Evolutionary conservation across 768 basidiomycete genomes (phyloP).

Genomic region (Tylopilus cervinicoccineus): DNA sequence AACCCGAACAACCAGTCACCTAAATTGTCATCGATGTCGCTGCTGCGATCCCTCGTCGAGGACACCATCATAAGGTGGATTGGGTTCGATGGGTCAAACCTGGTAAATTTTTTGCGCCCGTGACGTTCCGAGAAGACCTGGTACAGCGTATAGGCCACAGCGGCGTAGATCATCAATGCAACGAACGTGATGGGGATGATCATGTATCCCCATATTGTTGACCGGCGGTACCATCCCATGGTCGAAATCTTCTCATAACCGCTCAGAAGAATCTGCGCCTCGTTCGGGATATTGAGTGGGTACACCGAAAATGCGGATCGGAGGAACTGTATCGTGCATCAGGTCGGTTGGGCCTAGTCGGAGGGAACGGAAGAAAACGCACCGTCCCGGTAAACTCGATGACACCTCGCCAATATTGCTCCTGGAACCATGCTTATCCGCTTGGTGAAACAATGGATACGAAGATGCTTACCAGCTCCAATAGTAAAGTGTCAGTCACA

Average conservation of each 20-base stretch:
- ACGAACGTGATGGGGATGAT: slow-evolving; percentile 5
- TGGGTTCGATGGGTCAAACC: slow-evolving; percentile 6
- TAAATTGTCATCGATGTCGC: background rate
- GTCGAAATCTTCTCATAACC: background rate
- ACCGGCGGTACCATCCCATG: slow-evolving; percentile 1
- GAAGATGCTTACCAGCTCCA: slow-evolving; percentile 1
- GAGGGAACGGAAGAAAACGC: background rate
- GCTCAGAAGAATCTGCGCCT: background rate
- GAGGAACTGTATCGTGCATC: background rate
- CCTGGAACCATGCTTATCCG: background rate
- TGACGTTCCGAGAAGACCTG: background rate
- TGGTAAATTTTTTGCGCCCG: background rate
- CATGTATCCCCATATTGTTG: background rate
- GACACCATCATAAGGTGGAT: slow-evolving; percentile 7
- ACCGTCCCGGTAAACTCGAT: slow-evolving; percentile 17
- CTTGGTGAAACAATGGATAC: no score
- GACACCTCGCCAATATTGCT: slow-evolving; percentile 14
- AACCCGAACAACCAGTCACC: background rate
- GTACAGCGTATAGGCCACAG: slow-evolving; percentile 8
- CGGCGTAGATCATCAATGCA: slow-evolving; percentile 2
- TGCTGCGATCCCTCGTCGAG: background rate
- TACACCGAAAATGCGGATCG: slow-evolving; percentile 8
- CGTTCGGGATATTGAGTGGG: background rate
- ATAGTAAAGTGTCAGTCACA: background rate
- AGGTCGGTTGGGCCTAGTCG: background rate